Evolutionary conservation across 2,329 filamentous ascomycete genomes (phyloP).

Genomic region (Plectosphaerella plurivora): DNA sequence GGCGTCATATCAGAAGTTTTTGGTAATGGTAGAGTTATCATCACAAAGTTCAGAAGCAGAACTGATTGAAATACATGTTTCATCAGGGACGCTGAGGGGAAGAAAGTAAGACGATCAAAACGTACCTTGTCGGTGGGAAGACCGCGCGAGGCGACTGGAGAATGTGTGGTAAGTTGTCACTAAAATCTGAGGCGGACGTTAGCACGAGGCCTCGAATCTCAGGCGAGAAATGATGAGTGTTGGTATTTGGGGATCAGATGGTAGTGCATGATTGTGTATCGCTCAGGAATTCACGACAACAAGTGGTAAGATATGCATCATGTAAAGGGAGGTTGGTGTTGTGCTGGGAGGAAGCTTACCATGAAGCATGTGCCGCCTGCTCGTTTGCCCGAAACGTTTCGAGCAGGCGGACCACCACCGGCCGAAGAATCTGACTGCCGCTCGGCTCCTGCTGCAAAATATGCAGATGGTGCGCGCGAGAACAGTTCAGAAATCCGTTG

Average conservation of each 20-base stretch:
- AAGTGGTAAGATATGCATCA: conserved; percentile 53
- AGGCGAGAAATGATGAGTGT: neutral
- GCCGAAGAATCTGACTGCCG: neutral
- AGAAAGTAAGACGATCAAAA: neutral
- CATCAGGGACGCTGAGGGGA: conserved; percentile 47
- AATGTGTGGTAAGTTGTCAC: no score
- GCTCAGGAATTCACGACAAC: conserved; percentile 60
- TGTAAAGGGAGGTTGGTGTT: conserved; percentile 13
- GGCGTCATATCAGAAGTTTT: conserved; percentile 48
- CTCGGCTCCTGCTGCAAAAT: neutral
- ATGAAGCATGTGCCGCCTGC: neutral
- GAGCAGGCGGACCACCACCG: neutral
- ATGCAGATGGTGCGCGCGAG: neutral
- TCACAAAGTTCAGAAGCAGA: conserved; percentile 72
- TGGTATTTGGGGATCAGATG: conserved; percentile 53
- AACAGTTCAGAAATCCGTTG: neutral
- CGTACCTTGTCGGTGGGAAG: neutral
- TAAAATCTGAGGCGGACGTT: neutral
- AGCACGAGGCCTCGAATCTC: neutral
- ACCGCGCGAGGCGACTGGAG: no score
- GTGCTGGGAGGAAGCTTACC: conserved; percentile 16
- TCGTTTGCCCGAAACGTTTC: neutral
- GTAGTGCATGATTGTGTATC: conserved; percentile 69
- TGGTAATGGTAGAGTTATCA: conserved; percentile 63
- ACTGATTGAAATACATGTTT: conserved; percentile 59